A percentile compares a stretch with the other conserved stretches of the same genome.
Evolutionary conservation across 768 basidiomycete genomes (phyloP).

Genomic region (Suillus plorans): DNA sequence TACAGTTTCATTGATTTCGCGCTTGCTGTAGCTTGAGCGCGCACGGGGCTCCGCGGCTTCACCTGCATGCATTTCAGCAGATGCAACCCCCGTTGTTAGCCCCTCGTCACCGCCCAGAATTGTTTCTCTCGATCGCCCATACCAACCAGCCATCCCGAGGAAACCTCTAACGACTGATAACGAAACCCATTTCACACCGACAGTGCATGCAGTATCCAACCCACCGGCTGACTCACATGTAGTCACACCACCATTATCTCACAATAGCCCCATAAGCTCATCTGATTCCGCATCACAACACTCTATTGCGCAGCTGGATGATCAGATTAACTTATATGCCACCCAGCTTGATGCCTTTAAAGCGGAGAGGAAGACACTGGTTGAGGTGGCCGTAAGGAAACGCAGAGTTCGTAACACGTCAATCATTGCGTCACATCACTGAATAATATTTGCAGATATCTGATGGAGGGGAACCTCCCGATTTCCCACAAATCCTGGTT

Average conservation of each 20-base stretch:
- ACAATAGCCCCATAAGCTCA: neutral
- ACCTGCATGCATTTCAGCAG: neutral
- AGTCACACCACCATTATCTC: neutral
- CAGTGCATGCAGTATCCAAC: neutral
- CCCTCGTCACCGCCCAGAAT: neutral
- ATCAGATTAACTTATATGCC: constrained; percentile 36
- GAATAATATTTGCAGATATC: neutral
- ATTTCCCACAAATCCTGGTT: constrained; percentile 24
- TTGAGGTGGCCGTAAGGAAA: constrained; percentile 21
- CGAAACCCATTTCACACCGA: neutral
- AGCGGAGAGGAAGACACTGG: constrained; percentile 34
- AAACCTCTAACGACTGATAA: neutral
- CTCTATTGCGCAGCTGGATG: constrained; percentile 33
- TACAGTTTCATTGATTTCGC: neutral
- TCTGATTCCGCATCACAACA: neutral
- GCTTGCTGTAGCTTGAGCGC: neutral
- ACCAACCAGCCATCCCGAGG: neutral
- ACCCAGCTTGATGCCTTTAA: constrained; percentile 37
- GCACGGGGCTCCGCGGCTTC: neutral
- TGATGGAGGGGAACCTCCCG: neutral
- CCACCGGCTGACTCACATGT: neutral
- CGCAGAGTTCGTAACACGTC: constrained; percentile 19
- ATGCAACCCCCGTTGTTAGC: neutral
- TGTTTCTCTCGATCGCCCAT: too few species aligned
- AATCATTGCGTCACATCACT: neutral